Base-by-base conservation (phyloP, 805 yeast genomes). In the Priceomyces carsonii region DNA sequence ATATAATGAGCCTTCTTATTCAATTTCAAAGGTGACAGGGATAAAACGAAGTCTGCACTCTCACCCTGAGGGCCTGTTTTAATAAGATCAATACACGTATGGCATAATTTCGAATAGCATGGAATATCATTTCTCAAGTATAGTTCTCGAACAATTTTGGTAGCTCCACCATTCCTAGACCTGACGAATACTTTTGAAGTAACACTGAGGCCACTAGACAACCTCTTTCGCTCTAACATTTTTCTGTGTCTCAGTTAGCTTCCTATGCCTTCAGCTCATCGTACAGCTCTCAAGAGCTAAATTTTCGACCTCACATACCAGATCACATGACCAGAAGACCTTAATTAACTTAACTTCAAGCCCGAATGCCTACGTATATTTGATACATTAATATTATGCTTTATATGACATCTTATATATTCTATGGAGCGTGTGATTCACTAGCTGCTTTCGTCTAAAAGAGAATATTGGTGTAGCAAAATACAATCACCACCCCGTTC, bases 401-500 rank as follows among this genome's bases (percentile, higher is more conserved):
- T n/a, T n/a, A 12, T 26, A n/a, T n/a, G n/a, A n/a, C n/a, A n/a
- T n/a, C n/a, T n/a, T n/a, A n/a, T n/a, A n/a, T n/a, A n/a, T n/a
- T n/a, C n/a, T n/a, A n/a, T n/a, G n/a, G n/a, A n/a, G n/a, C n/a
- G n/a, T n/a, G n/a, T n/a, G n/a, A n/a, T n/a, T n/a, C n/a, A 28
- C 13, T 29, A 29, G 14, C 18, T 29, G 25, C 30, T 35, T 33
- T 47, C 55, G 19, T 63, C 71, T 19, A 66, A 51, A 26, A 84
- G 63, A 5, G 82, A 73, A 51, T 80, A 82, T 51, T 87, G 95
- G 42, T 81, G 78, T 36, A 85, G 64, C 42, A 88, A 64, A 25
- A 83, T 77, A 61, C 98, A 91, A 53, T 90, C 96, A 2, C 99
- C 99, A 1, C 98, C 98, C 35, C 90, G 63, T 42, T 82, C 95